Evolutionary conservation across 805 yeast species (phyloP), one percentile per base, ranked within the genome.

Genomic region (Candida berthetii): DNA sequence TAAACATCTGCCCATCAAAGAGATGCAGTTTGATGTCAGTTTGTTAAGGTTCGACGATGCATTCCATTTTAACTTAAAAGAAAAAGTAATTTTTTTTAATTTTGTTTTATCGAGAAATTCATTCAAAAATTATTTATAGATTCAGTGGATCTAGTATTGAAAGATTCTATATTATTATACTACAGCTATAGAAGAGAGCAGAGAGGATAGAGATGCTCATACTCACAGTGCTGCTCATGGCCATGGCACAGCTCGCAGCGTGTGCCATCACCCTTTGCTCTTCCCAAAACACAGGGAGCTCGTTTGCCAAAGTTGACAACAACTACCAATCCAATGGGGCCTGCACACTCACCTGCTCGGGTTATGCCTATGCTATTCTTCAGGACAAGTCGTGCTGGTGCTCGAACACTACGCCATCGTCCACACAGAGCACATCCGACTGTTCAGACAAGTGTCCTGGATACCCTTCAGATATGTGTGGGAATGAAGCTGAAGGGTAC

Each of bases 321-420:
- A 43, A 42, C 19, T 71, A 47, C 42, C 71, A 68, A 52, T 62
- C 72, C 18, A 74, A 69, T 48, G 88, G 88, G 3, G 54, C 52
- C 10, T 81, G 88, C 53, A 50, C 66, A 3, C 65, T 61, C 36
- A 56, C 62, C 17, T 81, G 87, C 52, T 15, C 42, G 1, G 74
- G 73, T 7, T 71, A 63, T 46, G 67, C 76, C 9, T 76, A 68
- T 43, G 87, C 78, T 15, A 69, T 81, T 33, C 58, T 80, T 31
- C 78, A 66, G 48, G 68, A 65, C n/a, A 46, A 60, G 31, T 31
- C 62, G 36, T 81, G 88, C 56, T 82, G 83, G 82, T 81, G 88
- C 54, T 69, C 85, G 6, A 69, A 80, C 50, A 46, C 52, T 8
- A 57, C 69, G 17, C 86, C 87, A 0, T 64, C 53, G 1, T 48